Base-by-base conservation (phyloP, 2,329 filamentous ascomycete genomes). In the Chaetomium olivaceum region DNA sequence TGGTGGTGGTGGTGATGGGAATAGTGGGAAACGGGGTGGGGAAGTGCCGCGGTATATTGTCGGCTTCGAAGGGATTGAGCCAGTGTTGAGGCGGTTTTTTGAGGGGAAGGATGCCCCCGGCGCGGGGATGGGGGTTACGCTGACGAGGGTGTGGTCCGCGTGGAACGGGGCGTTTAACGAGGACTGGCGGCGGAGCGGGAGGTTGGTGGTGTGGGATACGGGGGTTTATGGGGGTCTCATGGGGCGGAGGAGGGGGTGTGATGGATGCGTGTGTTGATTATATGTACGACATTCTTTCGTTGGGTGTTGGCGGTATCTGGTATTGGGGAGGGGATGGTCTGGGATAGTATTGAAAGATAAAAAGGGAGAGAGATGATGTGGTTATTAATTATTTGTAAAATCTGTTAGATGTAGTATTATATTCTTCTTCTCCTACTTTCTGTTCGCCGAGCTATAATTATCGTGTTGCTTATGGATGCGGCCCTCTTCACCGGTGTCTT, bases 111-210 rank as follows among this genome's bases (percentile, higher is more conserved):
- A 33, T 1, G 65, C 54, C 1, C 61, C 62, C 3, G 60, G 65
- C 1, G 75, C 72, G n/a, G 73, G 75, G 0, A 75, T 82, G 31
- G 80, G 79, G 2, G 77, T 83, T n/a, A 69, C 71, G 63, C 72
- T 84, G 11, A 78, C 67, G 14, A 80, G 81, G 68, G 83, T 81
- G 8, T 89, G 86, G 87, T 77, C 78, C 48, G 81, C 79, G 2
- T 86, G 82, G 76, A 89, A 89, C 72, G 87, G 85, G 12, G 76
- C 86, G 57, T 88, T 88, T 73, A 86, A 85, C 68, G 87, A 89
- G 73, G 87, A 89, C 73, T 81, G 79, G 76, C 79, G 86, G 62
- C 80, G 87, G 63, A 74, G 78, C 1, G 87, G 87, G 0, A 78
- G 80, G 67, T 77, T 89, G 69, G 78, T 88, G 31, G 84, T 89